Conservation (phyloP, 73 alveolate genomes). For the Paramecium octaurelia region DNA sequence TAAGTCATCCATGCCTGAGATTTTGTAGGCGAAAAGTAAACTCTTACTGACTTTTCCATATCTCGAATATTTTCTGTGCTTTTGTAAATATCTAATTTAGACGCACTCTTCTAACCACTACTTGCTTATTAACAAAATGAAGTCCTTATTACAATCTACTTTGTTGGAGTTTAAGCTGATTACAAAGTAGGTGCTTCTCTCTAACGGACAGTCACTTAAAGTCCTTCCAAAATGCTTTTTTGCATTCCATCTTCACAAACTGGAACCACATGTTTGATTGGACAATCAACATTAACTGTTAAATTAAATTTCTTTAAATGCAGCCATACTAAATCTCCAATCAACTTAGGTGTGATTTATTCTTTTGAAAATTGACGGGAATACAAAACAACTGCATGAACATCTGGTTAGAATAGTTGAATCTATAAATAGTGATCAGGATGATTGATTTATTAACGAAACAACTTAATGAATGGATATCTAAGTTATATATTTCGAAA, state of each 20-base stretch:
- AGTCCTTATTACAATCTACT: conserved; percentile 9
- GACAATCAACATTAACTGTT: conserved; percentile 44
- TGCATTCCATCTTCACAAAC: conserved; percentile 16
- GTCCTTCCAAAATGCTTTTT: not conserved
- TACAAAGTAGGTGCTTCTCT: not conserved
- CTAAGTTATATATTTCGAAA: not conserved
- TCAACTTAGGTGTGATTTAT: not conserved
- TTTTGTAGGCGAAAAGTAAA: conserved; percentile 36
- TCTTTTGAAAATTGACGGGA: not conserved
- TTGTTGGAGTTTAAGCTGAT: not conserved
- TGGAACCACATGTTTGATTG: not conserved
- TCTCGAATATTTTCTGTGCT: conserved; percentile 14
- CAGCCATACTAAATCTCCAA: conserved; percentile 10
- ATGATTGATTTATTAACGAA: not conserved
- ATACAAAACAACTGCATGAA: not conserved
- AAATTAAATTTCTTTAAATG: conserved; percentile 15
- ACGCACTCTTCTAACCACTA: conserved; percentile 42
- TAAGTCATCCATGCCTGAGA: conserved; percentile 34
- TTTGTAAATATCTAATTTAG: conserved; percentile 33
- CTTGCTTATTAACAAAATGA: not conserved
- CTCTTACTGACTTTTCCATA: conserved; percentile 52
- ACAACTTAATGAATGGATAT: conserved; percentile 13
- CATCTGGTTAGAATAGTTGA: conserved; percentile 1
- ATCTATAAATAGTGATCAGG: not conserved
- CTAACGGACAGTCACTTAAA: conserved; percentile 27